Percentiles rank a stretch among this genome's conserved stretches.
Conservation (phyloP, 2,329 filamentous ascomycete species). For the Aspergillus sp. region DNA sequence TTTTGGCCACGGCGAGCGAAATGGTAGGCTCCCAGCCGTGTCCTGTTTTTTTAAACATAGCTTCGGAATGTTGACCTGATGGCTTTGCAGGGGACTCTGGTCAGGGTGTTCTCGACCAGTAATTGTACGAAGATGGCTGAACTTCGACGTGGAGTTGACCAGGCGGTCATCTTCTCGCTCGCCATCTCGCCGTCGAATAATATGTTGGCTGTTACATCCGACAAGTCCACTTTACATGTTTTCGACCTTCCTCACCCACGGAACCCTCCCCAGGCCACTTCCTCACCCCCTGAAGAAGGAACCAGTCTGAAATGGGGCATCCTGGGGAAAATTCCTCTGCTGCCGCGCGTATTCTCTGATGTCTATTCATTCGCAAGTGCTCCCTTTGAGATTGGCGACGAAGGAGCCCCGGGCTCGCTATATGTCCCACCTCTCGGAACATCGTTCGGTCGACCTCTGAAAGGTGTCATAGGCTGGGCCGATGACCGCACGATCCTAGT, state of each 20-base stretch:
- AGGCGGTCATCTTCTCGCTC: conserved; percentile 81
- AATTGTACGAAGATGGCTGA: conserved; percentile 81
- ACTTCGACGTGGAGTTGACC: conserved; percentile 83
- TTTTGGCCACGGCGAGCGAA: conserved; percentile 88
- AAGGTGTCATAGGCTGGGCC: conserved; percentile 84
- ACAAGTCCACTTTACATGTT: conserved; percentile 93
- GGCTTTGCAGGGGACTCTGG: conserved; percentile 68
- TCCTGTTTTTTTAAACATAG: not conserved
- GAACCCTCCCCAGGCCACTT: conserved; percentile 33
- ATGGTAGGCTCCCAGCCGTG: conserved; percentile 47
- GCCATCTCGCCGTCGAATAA: conserved; percentile 80
- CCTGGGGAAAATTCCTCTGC: conserved; percentile 75
- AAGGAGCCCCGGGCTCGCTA: conserved; percentile 49
- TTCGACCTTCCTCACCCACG: conserved; percentile 71
- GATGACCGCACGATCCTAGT: conserved; percentile 72
- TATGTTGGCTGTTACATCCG: conserved; percentile 86
- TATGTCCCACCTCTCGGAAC: conserved; percentile 53
- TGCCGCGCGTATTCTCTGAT: conserved; percentile 86
- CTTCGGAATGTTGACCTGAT: conserved; percentile 18
- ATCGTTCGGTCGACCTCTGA: conserved; percentile 62
- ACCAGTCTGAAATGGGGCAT: conserved; percentile 79
- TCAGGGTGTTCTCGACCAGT: conserved; percentile 78
- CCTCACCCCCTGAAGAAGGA: conserved; percentile 44
- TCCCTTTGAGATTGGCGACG: conserved; percentile 81
- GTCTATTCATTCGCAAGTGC: conserved; percentile 80